Evolutionary conservation across 441 rosid genomes (phyloP).

Genomic region (Erodium moschatum): DNA sequence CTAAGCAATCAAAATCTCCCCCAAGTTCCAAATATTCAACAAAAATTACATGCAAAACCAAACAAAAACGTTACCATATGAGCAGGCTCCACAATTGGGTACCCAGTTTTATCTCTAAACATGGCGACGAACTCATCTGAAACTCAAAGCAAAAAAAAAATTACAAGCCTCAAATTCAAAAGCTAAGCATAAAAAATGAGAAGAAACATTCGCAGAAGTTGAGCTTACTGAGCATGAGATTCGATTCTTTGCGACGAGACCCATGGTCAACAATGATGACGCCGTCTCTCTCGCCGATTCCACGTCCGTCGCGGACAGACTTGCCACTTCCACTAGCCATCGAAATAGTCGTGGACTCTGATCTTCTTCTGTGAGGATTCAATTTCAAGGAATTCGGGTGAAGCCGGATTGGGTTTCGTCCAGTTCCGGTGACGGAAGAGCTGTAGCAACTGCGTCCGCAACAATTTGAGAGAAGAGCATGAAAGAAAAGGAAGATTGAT

Average conservation of each 20-base stretch:
- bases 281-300: slow-evolving; percentile 50
- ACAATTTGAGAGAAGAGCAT: not conserved
- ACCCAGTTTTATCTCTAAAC: slow-evolving; percentile 64
- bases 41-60: not conserved
- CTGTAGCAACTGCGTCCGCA: slow-evolving; percentile 11
- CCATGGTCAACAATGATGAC: slow-evolving; percentile 88
- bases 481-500: not conserved
- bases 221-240: slow-evolving; percentile 69
- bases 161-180: not conserved
- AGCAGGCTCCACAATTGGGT: slow-evolving; percentile 80
- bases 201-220: not conserved
- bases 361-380: slow-evolving; percentile 14
- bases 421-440: slow-evolving; percentile 9
- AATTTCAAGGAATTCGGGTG: slow-evolving; percentile 22
- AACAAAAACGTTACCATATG: slow-evolving; percentile 54
- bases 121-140: slow-evolving; percentile 82
- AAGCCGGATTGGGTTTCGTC: slow-evolving; percentile 16
- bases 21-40: not conserved
- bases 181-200: not conserved
- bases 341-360: slow-evolving; percentile 16
- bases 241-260: slow-evolving; percentile 76
- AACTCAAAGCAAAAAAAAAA: slow-evolving; percentile 25
- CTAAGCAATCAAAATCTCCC: not conserved
- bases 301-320: slow-evolving; percentile 6
- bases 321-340: slow-evolving; percentile 22